Evolutionary conservation across 768 basidiomycete species (phyloP).

Genomic region (Lepiota subincarnata): DNA sequence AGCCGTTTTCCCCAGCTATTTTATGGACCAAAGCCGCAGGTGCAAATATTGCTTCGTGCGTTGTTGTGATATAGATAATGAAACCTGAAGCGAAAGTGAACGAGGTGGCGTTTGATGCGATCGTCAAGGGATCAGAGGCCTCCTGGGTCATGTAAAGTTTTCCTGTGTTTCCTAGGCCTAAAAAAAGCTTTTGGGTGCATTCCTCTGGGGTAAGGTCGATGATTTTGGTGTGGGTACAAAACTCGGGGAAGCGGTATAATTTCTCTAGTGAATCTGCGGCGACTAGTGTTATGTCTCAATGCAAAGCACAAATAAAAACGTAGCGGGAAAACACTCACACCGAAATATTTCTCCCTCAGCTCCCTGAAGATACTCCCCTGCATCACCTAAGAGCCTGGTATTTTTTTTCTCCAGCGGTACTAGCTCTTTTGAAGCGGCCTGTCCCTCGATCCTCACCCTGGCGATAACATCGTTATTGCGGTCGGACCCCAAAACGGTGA

Average conservation of each 20-base stretch:
- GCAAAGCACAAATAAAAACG: no score
- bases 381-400: slow-evolving; percentile 43
- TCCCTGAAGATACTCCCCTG: slow-evolving; percentile 33
- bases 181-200: slow-evolving; percentile 30
- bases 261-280: slow-evolving; percentile 15
- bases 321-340: slow-evolving; percentile 29
- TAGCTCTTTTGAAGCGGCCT: slow-evolving; percentile 5
- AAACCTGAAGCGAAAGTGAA: slow-evolving; percentile 72
- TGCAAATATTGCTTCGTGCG: slow-evolving; percentile 77
- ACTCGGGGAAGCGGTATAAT: slow-evolving; percentile 48
- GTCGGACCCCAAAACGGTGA: slow-evolving; percentile 39
- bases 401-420: slow-evolving; percentile 33
- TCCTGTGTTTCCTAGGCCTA: slow-evolving; percentile 64
- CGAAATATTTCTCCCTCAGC: slow-evolving; percentile 43
- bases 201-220: slow-evolving; percentile 18
- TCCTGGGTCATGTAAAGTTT: slow-evolving; percentile 54
- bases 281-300: not conserved
- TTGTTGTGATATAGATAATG: slow-evolving; percentile 78
- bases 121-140: slow-evolving; percentile 22
- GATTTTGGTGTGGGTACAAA: slow-evolving; percentile 48
- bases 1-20: slow-evolving; percentile 21
- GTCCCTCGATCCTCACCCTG: slow-evolving; percentile 21
- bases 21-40: slow-evolving; percentile 38
- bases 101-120: slow-evolving; percentile 63
- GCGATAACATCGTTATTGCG: slow-evolving; percentile 30